Evolutionary conservation across 768 basidiomycete species (phyloP).

Genomic region (Psilocybe sp.): DNA sequence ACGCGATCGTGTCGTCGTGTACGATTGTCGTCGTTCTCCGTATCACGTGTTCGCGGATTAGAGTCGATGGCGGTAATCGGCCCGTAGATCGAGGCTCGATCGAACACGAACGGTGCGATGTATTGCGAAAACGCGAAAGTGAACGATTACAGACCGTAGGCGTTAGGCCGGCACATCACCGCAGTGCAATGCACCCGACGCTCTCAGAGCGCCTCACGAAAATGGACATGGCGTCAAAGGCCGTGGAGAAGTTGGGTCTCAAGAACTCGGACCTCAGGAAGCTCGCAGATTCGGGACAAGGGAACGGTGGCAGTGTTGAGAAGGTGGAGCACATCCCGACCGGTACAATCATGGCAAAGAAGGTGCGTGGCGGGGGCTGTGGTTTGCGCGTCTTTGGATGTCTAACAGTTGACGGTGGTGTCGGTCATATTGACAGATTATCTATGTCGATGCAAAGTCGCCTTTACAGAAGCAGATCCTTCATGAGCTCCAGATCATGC

Average conservation of each 20-base stretch:
- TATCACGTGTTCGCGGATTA: no score
- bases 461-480: slow-evolving; percentile 96
- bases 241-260: slow-evolving; percentile 47
- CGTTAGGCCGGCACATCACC: no score
- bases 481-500: slow-evolving; percentile 98
- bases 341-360: slow-evolving; percentile 95
- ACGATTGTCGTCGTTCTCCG: no score
- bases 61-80: no score
- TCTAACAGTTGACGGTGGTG: no score
- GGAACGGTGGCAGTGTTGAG: slow-evolving; percentile 96
- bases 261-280: slow-evolving; percentile 88
- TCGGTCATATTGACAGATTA: slow-evolving; percentile 53
- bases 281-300: slow-evolving; percentile 87
- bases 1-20: no score
- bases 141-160: no score
- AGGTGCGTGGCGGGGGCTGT: slow-evolving; percentile 51
- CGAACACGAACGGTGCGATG: no score
- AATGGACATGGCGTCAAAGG: slow-evolving; percentile 67
- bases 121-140: no score
- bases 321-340: slow-evolving; percentile 92
- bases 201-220: slow-evolving; percentile 80
- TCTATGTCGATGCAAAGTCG: slow-evolving; percentile 93
- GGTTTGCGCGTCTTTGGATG: no score
- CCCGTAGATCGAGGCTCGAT: no score
- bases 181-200: slow-evolving; percentile 56